A percentile compares a stretch with the other conserved stretches of the same genome.
Evolutionary conservation across 257 asterid species (phyloP).

Genomic region (Euphrasia confusa): DNA sequence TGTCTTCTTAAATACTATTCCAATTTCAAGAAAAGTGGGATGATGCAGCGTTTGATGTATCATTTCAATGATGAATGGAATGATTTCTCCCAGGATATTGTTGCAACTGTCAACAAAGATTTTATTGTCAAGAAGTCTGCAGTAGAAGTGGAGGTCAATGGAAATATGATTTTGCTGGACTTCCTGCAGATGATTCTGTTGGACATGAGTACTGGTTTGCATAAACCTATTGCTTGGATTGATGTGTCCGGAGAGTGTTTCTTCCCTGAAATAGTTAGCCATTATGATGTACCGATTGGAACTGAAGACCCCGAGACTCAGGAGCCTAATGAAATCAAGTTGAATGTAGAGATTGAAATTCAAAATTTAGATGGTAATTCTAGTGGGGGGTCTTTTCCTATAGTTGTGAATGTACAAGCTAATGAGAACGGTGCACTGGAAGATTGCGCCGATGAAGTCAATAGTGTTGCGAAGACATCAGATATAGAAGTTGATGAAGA

Average conservation of each 20-base stretch:
- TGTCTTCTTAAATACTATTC: conserved; percentile 13
- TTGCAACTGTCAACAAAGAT: conserved; percentile 14
- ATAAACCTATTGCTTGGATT: conserved; percentile 19
- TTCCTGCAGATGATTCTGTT: conserved; percentile 12
- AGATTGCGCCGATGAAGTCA: conserved; percentile 3
- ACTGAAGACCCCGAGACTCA: conserved; percentile 6
- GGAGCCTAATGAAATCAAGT: conserved; percentile 1
- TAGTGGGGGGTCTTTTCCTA: conserved; percentile 10
- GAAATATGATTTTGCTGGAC: conserved; percentile 6
- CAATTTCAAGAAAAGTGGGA: conserved; percentile 15
- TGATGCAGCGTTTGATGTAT: conserved; percentile 12
- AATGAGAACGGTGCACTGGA: background rate
- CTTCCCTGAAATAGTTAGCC: conserved; percentile 12
- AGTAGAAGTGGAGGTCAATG: conserved; percentile 13
- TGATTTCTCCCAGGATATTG: conserved; percentile 13
- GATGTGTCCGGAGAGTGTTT: conserved; percentile 14
- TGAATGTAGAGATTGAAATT: conserved; percentile 13
- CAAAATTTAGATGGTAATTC: conserved; percentile 1
- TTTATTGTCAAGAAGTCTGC: conserved; percentile 9
- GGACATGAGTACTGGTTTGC: conserved; percentile 14
- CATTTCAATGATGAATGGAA: conserved; percentile 12
- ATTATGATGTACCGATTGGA: background rate
- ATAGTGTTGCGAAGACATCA: background rate
- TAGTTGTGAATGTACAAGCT: conserved; percentile 11
- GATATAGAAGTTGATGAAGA: conserved; percentile 15